These are phyloP conservation scores for Mesotaenium endlicherianum DNA, from an alignment of 139 green algal species.

Conservation along the genomic window DNA sequence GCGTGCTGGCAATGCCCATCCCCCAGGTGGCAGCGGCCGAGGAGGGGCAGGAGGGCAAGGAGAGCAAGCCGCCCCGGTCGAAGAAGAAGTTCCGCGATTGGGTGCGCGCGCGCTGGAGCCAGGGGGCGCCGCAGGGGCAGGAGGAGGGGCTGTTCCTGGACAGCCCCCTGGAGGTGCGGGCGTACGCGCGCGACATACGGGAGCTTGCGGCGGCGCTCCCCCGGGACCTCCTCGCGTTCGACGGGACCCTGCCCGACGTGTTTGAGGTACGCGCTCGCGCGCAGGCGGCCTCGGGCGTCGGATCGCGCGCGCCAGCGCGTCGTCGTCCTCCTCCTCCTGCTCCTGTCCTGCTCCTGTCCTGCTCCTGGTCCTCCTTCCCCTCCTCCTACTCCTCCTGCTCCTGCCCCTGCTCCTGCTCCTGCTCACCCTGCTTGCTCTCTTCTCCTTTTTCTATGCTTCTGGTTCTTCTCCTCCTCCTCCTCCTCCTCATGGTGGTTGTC, in stretches of 20 bases:
- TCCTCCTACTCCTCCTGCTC: neutral
- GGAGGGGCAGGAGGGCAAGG: constrained; percentile 1
- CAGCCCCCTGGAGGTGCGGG: constrained; percentile 18
- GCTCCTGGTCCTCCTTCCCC: neutral
- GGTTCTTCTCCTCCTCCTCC: neutral
- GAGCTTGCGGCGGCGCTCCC: constrained; percentile 20
- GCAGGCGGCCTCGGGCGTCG: neutral
- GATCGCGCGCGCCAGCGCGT: neutral
- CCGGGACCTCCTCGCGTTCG: constrained; percentile 1
- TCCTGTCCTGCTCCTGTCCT: neutral
- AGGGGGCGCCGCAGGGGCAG: neutral
- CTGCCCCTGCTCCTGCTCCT: neutral
- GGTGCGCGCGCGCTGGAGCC: neutral
- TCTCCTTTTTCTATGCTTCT: neutral
- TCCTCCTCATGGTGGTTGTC: neutral
- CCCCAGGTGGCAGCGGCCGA: constrained; percentile 5
- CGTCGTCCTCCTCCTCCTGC: neutral
- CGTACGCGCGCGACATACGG: constrained; percentile 22
- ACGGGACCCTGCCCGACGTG: constrained; percentile 15
- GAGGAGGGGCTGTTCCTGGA: constrained; percentile 13
- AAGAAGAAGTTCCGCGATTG: neutral
- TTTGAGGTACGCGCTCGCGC: constrained; percentile 9
- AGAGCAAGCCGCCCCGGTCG: neutral
- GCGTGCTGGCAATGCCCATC: constrained; percentile 18
- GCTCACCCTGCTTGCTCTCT: neutral